Evolutionary conservation across 1,139 yeast species (phyloP), one percentile per base, ranked within the genome.

Genomic region (Entelexis paramagnoliae): DNA sequence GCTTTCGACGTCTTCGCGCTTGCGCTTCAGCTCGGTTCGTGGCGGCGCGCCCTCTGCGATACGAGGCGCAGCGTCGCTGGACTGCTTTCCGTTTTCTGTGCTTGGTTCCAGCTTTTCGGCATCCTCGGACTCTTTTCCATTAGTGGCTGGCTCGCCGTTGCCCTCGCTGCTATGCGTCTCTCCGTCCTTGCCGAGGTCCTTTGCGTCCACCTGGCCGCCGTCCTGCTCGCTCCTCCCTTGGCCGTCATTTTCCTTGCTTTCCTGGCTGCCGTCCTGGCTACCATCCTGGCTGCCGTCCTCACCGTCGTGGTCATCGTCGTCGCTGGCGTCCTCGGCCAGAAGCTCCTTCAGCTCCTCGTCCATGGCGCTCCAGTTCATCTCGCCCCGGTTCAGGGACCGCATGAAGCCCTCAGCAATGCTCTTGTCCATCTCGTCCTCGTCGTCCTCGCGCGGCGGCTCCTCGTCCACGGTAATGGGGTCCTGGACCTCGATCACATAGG

Each of bases 401-500:
- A 63, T 64, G 57, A 69, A 66, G 43, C 60, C 61, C 14, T 60
- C 61, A 26, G 63, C 67, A 14, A 60, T 58, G 43, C 57, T 58
- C 8, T 57, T 58, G 38, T 60, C 73, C 17, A 58, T 54, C 17
- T 71, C 76, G 29, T 56, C 56, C 32, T 57, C 60, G 2, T 49
- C 56, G 28, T 59, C 73, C 14, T 51, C 53, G n/a, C 70, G 76
- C 29, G 72, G 81, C 4, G 41, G 19, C 50, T 77, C 73, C 24
- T 35, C 19, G 30, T 56, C 52, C 3, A 57, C 58, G 20, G 32
- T 9, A 11, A 59, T 45, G n/a, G 62, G 62, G 33, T 59, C 72
- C 2, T 71, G 69, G 13, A 77, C 72, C 11, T 71, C 67, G n/a
- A 88, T 69, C 48, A 74, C 66, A 64, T 74, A 88, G 9, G 76